phyloP scores from a whole-genome alignment of 768 basidiomycete species.

The Arthromyces matolae region DNA sequence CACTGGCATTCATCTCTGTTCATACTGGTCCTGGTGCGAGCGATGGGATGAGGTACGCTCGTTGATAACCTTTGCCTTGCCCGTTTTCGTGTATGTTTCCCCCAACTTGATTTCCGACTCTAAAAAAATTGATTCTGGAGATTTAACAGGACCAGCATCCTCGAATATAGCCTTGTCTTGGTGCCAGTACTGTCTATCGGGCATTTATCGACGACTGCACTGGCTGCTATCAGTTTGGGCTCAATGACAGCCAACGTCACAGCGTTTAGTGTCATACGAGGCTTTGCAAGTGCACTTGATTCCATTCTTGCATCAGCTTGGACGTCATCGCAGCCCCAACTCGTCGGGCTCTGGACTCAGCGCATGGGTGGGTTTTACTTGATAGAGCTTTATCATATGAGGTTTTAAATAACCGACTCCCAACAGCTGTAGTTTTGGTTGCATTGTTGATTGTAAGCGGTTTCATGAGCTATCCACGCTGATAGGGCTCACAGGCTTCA shows the following conservation, averaged over 20 bases:
- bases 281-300: slow-evolving; percentile 81
- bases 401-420: not conserved
- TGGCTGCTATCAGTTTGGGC: slow-evolving; percentile 77
- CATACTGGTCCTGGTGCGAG: not conserved
- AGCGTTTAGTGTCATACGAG: slow-evolving; percentile 75
- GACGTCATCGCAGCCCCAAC: slow-evolving; percentile 81
- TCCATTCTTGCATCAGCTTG: slow-evolving; percentile 92
- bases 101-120: not conserved
- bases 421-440: slow-evolving; percentile 56
- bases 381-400: not conserved
- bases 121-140: not conserved
- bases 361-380: slow-evolving; percentile 56
- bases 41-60: slow-evolving; percentile 9
- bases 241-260: slow-evolving; percentile 75
- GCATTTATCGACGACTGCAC: slow-evolving; percentile 81
- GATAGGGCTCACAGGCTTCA: slow-evolving; percentile 23
- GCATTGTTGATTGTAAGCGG: slow-evolving; percentile 46
- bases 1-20: not conserved
- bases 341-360: slow-evolving; percentile 91
- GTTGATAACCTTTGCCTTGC: slow-evolving; percentile 1
- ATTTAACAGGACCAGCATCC: slow-evolving; percentile 56
- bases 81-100: slow-evolving; percentile 9
- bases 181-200: slow-evolving; percentile 85
- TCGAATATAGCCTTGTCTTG: slow-evolving; percentile 84
- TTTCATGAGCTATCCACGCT: slow-evolving; percentile 17